Conservation (phyloP, 1,284 basidiomycete genomes). For the Xerocomus minutiporus region DNA sequence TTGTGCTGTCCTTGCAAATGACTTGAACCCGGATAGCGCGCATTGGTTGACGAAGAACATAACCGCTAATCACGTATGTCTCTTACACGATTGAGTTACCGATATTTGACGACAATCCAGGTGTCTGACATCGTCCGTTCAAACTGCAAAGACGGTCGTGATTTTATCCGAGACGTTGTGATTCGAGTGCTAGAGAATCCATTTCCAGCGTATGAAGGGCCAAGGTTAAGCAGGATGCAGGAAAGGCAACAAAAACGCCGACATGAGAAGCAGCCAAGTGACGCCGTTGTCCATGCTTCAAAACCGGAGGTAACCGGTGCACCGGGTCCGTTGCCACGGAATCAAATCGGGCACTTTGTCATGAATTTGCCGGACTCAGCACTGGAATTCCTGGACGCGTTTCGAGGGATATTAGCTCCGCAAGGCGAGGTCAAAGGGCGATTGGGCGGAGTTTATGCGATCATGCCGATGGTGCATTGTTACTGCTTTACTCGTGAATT, state of each 20-base stretch:
- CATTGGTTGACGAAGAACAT: conserved; percentile 79
- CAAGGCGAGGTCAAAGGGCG: conserved; percentile 34
- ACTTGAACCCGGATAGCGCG: conserved; percentile 87
- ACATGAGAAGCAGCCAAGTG: conserved; percentile 22
- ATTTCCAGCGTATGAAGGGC: conserved; percentile 52
- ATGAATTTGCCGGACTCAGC: conserved; percentile 98
- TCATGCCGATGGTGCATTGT: conserved; percentile 89
- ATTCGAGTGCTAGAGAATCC: conserved; percentile 56
- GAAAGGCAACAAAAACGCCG: conserved; percentile 32
- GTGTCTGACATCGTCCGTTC: conserved; percentile 65
- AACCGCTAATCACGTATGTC: conserved; percentile 64
- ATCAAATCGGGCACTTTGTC: conserved; percentile 79
- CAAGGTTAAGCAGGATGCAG: conserved; percentile 46
- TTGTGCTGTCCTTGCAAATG: conserved; percentile 87
- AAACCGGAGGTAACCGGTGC: neutral
- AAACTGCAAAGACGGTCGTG: conserved; percentile 78
- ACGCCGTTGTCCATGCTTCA: conserved; percentile 6
- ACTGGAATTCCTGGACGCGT: conserved; percentile 86
- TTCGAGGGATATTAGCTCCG: conserved; percentile 62
- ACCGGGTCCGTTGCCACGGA: conserved; percentile 35
- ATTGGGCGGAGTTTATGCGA: conserved; percentile 45
- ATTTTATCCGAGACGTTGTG: conserved; percentile 69
- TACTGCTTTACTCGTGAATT: conserved; percentile 93
- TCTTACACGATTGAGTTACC: conserved; percentile 1
- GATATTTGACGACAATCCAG: conserved; percentile 38